These are phyloP conservation scores for Paramecium biaurelia DNA, from an alignment of 73 alveolate genomes.

Conservation along the genomic window DNA sequence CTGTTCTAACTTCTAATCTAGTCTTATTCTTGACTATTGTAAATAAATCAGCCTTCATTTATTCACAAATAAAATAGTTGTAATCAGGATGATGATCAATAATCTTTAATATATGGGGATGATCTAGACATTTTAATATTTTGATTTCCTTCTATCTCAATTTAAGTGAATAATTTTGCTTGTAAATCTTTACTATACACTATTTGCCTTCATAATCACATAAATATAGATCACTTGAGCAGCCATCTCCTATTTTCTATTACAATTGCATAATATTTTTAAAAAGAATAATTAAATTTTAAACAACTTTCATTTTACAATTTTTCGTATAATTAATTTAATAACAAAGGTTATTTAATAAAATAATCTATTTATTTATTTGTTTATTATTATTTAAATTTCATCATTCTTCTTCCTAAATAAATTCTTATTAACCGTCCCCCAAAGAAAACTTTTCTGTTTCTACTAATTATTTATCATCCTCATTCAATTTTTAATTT, in stretches of 20 bases:
- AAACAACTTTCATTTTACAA: neutral
- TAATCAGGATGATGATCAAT: neutral
- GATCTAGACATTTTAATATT: neutral
- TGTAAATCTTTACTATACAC: neutral
- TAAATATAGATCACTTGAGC: neutral
- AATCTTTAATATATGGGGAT: neutral
- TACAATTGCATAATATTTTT: neutral
- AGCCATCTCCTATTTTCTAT: neutral
- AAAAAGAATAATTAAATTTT: neutral
- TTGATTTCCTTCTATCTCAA: neutral
- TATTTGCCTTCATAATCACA: neutral
- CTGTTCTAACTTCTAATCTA: neutral
- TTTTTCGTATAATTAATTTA: neutral
- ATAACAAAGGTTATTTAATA: neutral
- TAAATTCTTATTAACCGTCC: neutral
- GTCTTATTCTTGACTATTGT: neutral
- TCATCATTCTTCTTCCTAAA: neutral
- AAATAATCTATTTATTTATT: neutral
- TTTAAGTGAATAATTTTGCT: neutral
- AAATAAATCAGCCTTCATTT: neutral
- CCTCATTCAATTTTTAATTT: neutral
- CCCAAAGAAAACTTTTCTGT: neutral
- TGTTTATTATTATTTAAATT: neutral
- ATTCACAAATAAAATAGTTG: neutral
- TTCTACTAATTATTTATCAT: neutral